A percentile compares a stretch with the other conserved stretches of the same genome.
Conservation (phyloP, 331 rosid genomes). For the Spiraea crenata region DNA sequence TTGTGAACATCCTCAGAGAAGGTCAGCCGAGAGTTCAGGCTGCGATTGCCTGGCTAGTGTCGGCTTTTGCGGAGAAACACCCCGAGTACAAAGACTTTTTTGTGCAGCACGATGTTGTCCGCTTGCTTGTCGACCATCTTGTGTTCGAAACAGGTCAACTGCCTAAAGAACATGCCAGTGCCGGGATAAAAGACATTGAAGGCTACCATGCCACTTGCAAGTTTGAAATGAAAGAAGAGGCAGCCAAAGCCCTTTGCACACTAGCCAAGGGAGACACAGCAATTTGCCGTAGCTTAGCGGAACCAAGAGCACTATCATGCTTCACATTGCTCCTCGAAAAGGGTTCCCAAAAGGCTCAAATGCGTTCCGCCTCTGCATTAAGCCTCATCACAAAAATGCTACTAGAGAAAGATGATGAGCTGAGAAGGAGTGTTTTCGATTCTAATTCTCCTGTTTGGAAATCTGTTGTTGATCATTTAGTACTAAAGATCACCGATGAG, state of each 20-base stretch:
- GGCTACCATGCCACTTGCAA: background rate
- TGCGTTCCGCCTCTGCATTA: constrained; percentile 54
- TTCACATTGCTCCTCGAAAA: constrained; percentile 56
- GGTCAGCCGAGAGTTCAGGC: too few species aligned
- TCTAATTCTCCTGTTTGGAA: constrained; percentile 56
- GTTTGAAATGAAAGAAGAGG: constrained; percentile 53
- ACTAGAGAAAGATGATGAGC: constrained; percentile 46
- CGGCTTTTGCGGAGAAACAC: constrained; percentile 38
- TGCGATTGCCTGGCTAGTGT: constrained; percentile 41
- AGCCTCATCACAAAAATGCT: constrained; percentile 50
- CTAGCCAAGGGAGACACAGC: too few species aligned
- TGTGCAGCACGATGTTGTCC: constrained; percentile 42
- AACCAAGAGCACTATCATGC: background rate
- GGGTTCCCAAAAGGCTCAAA: constrained; percentile 44
- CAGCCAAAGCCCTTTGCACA: constrained; percentile 51
- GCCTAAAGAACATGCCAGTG: constrained; percentile 48
- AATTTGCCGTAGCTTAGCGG: too few species aligned
- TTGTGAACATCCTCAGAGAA: too few species aligned
- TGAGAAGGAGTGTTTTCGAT: constrained; percentile 48
- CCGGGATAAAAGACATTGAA: constrained; percentile 35
- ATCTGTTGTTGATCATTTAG: constrained; percentile 19
- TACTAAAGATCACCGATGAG: constrained; percentile 12
- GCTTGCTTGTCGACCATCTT: constrained; percentile 50
- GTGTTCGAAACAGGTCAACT: constrained; percentile 53
- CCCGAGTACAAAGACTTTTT: constrained; percentile 56